Base-by-base conservation (phyloP, 2,329 filamentous ascomycete genomes). In the Botrytis byssoidea region DNA sequence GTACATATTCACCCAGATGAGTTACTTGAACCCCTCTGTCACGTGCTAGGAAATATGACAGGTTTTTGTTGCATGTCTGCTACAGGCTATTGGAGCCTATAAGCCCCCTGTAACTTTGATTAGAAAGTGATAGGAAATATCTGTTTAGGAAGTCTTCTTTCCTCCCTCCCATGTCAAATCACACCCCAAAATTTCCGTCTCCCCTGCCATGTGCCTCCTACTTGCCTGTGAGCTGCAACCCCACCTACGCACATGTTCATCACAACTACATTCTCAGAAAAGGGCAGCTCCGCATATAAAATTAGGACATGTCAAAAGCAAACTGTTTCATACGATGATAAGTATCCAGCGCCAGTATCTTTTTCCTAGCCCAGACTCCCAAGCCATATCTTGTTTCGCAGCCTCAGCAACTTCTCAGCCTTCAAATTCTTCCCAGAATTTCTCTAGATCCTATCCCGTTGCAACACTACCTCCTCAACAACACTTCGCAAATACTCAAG, bases 51-150 rank as follows among this genome's bases (percentile, higher is more conserved):
- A 63, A 25, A 44, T 9, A 29, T 9, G n/a, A 44, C 40, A 6
- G 3, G 6, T 14, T 44, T 64, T 44, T 44, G 61, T 64, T 64
- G 61, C 40, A 32, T 32, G 9, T 64, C 40, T 64, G n/a, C 40
- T 22, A 32, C 9, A 64, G 40, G 25, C 25, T 22, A 9, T 42
- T 63, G 6, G 20, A 32, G 61, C 51, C 51, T 6, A 29, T 29
- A 29, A 25, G 12, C 51, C n/a, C 40, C 40, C n/a, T 44, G 7
- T 29, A 64, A 18, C 37, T 18, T 20, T 8, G 32, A 32, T 32
- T 1, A 6, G 4, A 2, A 10, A 35, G 5, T 51, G 25, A 4
- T 12, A n/a, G 2, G 4, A 51, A 6, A 16, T 0, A n/a, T 22
- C 5, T 25, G 9, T 1, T 1, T 18, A 16, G 14, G 5, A 18